A percentile compares a stretch with the other conserved stretches of the same genome.
phyloP scores from a whole-genome alignment of 73 alveolate genomes.

The Durusdinium trenchii region DNA sequence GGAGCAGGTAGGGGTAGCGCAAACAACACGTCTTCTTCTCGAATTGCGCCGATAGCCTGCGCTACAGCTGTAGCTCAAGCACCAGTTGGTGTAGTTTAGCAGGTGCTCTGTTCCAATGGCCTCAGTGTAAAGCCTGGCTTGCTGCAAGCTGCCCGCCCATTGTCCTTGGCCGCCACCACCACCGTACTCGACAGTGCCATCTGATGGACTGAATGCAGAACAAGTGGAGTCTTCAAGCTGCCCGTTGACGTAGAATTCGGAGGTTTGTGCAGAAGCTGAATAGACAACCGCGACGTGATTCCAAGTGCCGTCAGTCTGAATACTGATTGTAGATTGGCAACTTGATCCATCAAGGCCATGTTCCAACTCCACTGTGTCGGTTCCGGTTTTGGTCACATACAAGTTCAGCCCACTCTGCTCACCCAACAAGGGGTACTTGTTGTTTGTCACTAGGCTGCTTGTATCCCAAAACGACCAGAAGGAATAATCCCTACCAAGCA shows the following conservation, averaged over 20 bases:
- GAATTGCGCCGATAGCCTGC: slow-evolving; percentile 76
- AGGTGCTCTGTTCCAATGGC: slow-evolving; percentile 55
- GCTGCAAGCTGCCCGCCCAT: slow-evolving; percentile 58
- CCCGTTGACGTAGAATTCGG: slow-evolving; percentile 51
- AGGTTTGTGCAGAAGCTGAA: slow-evolving; percentile 13
- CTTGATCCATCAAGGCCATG: background rate
- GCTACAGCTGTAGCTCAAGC: slow-evolving; percentile 71
- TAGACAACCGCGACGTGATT: slow-evolving; percentile 32
- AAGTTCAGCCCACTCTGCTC: slow-evolving; percentile 56
- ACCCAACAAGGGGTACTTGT: background rate
- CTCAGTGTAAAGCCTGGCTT: slow-evolving; percentile 53
- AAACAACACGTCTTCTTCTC: background rate
- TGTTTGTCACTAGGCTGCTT: slow-evolving; percentile 21
- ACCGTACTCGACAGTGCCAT: slow-evolving; percentile 50
- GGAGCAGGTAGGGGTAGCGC: slow-evolving; percentile 60
- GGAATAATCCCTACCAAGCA: slow-evolving; percentile 43
- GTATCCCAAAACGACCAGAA: slow-evolving; percentile 68
- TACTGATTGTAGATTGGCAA: background rate
- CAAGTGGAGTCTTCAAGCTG: slow-evolving; percentile 22
- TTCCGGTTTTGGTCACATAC: background rate
- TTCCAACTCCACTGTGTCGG: background rate
- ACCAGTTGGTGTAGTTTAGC: slow-evolving; percentile 78
- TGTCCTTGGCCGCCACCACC: slow-evolving; percentile 18
- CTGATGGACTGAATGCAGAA: background rate
- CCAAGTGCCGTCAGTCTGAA: slow-evolving; percentile 20